Percentiles rank a stretch among this genome's conserved stretches.
Conservation (phyloP, 129 eudicot species). For the Chrysanthemum makinoi region DNA sequence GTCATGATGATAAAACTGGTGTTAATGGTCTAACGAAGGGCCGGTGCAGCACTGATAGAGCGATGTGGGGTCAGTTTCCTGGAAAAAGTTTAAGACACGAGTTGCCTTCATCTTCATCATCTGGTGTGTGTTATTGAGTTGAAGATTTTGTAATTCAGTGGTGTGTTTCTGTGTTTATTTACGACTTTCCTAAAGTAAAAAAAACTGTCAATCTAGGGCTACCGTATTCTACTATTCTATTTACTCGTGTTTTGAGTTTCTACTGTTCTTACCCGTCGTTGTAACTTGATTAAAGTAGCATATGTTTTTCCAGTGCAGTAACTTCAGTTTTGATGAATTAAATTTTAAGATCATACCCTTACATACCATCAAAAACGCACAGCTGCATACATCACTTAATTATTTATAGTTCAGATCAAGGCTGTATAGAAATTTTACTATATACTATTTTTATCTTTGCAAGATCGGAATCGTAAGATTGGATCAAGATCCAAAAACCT, state of each 20-base stretch:
- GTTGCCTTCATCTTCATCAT: constrained; percentile 24
- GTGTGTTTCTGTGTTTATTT: background rate
- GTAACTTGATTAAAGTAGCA: background rate
- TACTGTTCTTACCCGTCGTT: background rate
- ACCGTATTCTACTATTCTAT: background rate
- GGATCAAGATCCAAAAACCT: no score
- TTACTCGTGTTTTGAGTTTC: background rate
- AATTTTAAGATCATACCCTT: no score
- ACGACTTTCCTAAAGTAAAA: background rate
- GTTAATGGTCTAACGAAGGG: constrained; percentile 18
- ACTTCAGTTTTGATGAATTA: no score
- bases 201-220: background rate
- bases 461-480: no score
- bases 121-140: constrained; percentile 39
- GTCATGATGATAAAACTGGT: constrained; percentile 21
- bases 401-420: no score
- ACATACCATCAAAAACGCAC: no score
- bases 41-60: constrained; percentile 31
- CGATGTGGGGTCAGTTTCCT: constrained; percentile 18
- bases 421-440: no score
- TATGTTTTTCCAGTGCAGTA: background rate
- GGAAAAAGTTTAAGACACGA: constrained; percentile 7
- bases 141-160: background rate
- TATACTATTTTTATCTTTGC: no score
- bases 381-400: no score